Evolutionary conservation across 768 basidiomycete genomes (phyloP).

Genomic region (Mycena maculata): DNA sequence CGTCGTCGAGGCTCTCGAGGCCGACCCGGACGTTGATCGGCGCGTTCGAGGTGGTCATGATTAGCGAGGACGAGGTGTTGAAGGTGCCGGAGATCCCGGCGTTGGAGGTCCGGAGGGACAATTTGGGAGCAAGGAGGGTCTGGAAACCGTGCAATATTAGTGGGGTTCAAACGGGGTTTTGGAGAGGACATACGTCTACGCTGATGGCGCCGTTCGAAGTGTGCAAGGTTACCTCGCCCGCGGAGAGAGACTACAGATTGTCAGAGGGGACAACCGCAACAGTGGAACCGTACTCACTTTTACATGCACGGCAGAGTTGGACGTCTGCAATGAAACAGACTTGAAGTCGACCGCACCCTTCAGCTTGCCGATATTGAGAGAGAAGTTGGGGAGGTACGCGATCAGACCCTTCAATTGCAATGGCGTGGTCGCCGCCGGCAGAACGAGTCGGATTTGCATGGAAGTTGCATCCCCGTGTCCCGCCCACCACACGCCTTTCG

Average conservation of each 20-base stretch:
- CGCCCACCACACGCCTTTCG: not conserved
- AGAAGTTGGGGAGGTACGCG: slow-evolving; percentile 24
- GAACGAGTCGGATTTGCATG: slow-evolving; percentile 20
- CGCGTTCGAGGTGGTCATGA: slow-evolving; percentile 46
- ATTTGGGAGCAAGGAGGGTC: slow-evolving; percentile 45
- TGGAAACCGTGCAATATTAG: not conserved
- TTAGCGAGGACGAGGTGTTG: slow-evolving; percentile 42
- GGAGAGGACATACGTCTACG: not conserved
- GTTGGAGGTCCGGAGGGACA: slow-evolving; percentile 46
- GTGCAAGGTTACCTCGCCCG: not conserved
- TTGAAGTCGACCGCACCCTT: not conserved
- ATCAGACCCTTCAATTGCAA: slow-evolving; percentile 9
- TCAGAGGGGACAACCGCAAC: not conserved
- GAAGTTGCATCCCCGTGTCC: not conserved
- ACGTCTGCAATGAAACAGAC: not conserved
- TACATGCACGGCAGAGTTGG: slow-evolving; percentile 19
- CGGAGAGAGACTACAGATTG: slow-evolving; percentile 7
- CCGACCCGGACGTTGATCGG: slow-evolving; percentile 46
- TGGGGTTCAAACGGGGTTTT: not conserved
- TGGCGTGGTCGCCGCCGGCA: not conserved
- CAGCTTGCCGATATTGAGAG: slow-evolving; percentile 10
- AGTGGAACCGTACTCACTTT: not conserved
- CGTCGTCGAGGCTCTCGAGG: slow-evolving; percentile 37
- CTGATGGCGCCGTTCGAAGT: slow-evolving; percentile 24
- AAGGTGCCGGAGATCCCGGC: slow-evolving; percentile 50